Conservation (phyloP, 129 eudicot genomes). For the Saussurea involucrata region DNA sequence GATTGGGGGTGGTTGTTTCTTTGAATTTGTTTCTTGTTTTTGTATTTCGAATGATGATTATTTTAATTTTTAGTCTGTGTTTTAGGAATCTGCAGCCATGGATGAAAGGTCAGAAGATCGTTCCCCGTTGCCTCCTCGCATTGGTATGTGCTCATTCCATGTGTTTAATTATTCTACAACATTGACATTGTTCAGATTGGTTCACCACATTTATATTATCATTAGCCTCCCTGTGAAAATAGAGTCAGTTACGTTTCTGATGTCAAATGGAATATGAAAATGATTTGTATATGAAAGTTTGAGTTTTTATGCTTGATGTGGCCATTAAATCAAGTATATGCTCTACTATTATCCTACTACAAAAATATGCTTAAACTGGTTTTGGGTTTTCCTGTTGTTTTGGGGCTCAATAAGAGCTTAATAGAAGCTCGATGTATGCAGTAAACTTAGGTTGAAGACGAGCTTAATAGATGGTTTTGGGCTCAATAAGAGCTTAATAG, state of each 20-base stretch:
- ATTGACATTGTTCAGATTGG: background rate
- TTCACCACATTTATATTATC: background rate
- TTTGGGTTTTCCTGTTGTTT: background rate
- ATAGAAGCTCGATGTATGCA: background rate
- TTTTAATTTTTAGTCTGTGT: background rate
- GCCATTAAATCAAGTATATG: background rate
- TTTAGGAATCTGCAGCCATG: constrained; percentile 39
- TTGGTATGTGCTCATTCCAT: constrained; percentile 34
- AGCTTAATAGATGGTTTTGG: too few relatives aligned
- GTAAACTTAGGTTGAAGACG: background rate
- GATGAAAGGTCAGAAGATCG: constrained; percentile 37
- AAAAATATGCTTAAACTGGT: background rate
- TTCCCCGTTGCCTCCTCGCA: constrained; percentile 52
- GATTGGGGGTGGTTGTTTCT: background rate
- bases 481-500: background rate
- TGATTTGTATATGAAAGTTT: background rate
- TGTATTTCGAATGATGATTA: constrained; percentile 1
- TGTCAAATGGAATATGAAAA: background rate
- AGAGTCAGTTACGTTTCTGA: background rate
- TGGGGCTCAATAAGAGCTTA: background rate
- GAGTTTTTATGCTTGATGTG: background rate
- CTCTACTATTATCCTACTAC: background rate
- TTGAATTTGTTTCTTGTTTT: background rate
- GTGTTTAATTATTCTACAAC: background rate
- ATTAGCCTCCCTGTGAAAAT: background rate